These are phyloP conservation scores for Thecaphora thlaspeos DNA, from an alignment of 1,284 basidiomycete species.

Conservation along the genomic window DNA sequence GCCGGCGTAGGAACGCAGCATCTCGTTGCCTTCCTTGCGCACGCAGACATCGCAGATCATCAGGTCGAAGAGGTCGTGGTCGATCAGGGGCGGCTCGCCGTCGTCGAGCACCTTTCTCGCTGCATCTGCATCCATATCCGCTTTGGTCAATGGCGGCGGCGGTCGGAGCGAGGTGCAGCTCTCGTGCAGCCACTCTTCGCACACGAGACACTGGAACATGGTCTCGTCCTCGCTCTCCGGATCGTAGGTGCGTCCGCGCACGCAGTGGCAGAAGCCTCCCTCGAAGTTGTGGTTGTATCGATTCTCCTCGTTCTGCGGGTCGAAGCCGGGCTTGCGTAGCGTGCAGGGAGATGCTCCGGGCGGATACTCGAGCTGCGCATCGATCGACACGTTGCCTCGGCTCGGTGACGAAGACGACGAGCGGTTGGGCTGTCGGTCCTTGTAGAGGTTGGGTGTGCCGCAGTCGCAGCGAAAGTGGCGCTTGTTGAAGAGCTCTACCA, in stretches of 20 bases:
- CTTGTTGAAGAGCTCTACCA: conserved; percentile 56
- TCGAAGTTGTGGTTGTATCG: conserved; percentile 57
- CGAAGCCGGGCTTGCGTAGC: conserved; percentile 39
- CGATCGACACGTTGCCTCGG: conserved; percentile 5
- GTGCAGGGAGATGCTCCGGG: conserved; percentile 30
- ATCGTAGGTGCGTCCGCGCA: conserved; percentile 56
- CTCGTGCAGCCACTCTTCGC: conserved; percentile 60
- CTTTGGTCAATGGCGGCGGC: neutral
- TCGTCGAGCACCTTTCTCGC: conserved; percentile 4
- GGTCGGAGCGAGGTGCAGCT: conserved; percentile 48
- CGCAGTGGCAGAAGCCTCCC: conserved; percentile 59
- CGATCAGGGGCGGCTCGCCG: conserved; percentile 29
- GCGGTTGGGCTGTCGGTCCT: conserved; percentile 19
- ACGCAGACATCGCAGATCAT: conserved; percentile 54
- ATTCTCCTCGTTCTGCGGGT: conserved; percentile 48
- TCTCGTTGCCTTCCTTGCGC: conserved; percentile 17
- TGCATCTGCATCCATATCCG: neutral
- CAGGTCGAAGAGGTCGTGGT: conserved; percentile 47
- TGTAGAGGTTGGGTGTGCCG: conserved; percentile 45
- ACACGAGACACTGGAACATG: conserved; percentile 59
- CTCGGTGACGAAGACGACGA: too few relatives aligned
- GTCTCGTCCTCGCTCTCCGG: conserved; percentile 58
- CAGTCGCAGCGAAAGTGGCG: conserved; percentile 56
- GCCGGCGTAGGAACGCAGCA: conserved; percentile 44
- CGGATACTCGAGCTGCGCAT: conserved; percentile 24